Base-by-base conservation (phyloP, 148 eudicot species). In the Diospyros lotus region DNA sequence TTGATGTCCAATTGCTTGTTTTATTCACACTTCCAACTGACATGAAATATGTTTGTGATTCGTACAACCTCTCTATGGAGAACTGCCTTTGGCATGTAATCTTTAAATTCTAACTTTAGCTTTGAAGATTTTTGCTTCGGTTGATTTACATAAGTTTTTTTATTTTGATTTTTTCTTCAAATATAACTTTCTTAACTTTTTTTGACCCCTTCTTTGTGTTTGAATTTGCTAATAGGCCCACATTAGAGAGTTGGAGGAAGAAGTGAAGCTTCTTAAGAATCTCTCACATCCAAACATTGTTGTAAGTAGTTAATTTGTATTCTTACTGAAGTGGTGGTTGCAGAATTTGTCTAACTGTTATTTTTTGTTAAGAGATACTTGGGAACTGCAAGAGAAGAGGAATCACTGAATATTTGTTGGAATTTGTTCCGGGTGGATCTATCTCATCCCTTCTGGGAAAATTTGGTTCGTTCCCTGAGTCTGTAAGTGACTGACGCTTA, bases 341-440 rank as follows among this genome's bases (percentile, higher is more conserved):
- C 6, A 71, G 43, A 77, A 54, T 52, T 39, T 64, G 48, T 59
- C 44, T 44, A 6, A 62, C 15, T 77, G 17, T 68, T 59, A 7
- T 44, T 76, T 43, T 75, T 68, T 63, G 14, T 77, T 44, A 84
- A 94, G 98, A 89, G 98, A 75, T 94, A 94, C 75, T 77, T 94
- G 75, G 98, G 98, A 65, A 94, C 98, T 67, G 94, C 90, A 43
- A 85, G 96, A 82, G 98, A 94, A 77, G 91, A 90, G 28, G 93
- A 90, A 66, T 92, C 97, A 0, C 80, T 94, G 62, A 90, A 94
- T 77, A 94, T 94, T 85, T 94, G 73, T 79, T 94, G 81, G 98
- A 94, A 78, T 90, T 94, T 78, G 98, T 94, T 63, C 96, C 98
- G 0, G 98, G 98, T 82, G 98, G 98, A 77, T 92, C 97, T 15